Evolutionary conservation across 2,329 filamentous ascomycete genomes (phyloP).

Genomic region (Pseudogymnoascus sp.): DNA sequence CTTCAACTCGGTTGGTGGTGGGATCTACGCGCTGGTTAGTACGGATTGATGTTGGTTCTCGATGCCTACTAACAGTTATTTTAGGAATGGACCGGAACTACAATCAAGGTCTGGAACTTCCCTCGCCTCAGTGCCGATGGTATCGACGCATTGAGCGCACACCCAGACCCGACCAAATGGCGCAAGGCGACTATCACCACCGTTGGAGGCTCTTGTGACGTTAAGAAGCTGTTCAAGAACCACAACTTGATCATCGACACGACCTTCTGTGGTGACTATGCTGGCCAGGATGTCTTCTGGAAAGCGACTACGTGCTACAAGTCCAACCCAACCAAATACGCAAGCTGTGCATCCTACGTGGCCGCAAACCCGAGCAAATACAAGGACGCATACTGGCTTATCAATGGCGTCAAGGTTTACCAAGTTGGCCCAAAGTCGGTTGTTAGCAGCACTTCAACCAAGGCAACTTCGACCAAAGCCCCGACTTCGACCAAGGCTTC

Average conservation of each 20-base stretch:
- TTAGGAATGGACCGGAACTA: constrained; percentile 54
- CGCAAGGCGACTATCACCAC: constrained; percentile 52
- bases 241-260: constrained; percentile 75
- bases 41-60: constrained; percentile 34
- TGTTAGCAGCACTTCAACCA: not conserved
- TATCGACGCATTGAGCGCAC: constrained; percentile 51
- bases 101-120: constrained; percentile 70
- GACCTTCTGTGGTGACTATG: constrained; percentile 83
- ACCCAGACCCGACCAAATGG: constrained; percentile 59
- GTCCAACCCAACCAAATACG: constrained; percentile 48
- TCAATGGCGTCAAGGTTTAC: constrained; percentile 63
- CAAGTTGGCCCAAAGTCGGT: constrained; percentile 20
- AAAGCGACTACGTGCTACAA: constrained; percentile 32
- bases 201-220: constrained; percentile 57
- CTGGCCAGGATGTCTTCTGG: constrained; percentile 56
- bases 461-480: not conserved
- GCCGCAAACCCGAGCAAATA: constrained; percentile 60
- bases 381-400: constrained; percentile 62
- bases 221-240: constrained; percentile 58
- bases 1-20: constrained; percentile 29
- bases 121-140: constrained; percentile 59
- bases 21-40: constrained; percentile 45
- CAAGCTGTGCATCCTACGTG: constrained; percentile 64
- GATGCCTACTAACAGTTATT: constrained; percentile 41
- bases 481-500: not conserved